Conservation (phyloP, 441 rosid species). For the Adansonia gregorii region DNA sequence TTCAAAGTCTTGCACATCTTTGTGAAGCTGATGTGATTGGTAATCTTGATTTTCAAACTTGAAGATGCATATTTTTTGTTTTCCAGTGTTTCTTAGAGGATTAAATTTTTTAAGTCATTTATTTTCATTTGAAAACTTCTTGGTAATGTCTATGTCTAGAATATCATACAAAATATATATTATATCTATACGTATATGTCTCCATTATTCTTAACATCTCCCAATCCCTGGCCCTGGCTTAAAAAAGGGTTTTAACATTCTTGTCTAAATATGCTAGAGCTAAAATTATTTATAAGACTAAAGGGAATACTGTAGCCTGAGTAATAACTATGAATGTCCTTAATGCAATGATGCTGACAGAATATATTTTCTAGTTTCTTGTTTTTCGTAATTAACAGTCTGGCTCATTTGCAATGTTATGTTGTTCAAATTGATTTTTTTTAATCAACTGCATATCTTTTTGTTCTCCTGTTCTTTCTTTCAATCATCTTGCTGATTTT, state of each 20-base stretch:
- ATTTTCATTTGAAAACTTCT: not conserved
- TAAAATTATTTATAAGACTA: not conserved
- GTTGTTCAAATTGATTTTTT: slow-evolving; percentile 6
- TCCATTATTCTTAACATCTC: slow-evolving; percentile 1
- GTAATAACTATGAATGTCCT: not conserved
- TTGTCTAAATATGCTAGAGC: slow-evolving; percentile 9
- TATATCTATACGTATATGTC: not conserved
- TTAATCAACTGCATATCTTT: not conserved
- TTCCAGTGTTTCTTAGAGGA: slow-evolving; percentile 23
- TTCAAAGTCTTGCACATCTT: slow-evolving; percentile 89
- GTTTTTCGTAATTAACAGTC: not conserved
- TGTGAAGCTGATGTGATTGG: slow-evolving; percentile 98
- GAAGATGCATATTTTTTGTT: slow-evolving; percentile 6
- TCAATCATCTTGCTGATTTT: slow-evolving; percentile 17
- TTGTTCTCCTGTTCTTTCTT: slow-evolving; percentile 6
- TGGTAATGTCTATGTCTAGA: not conserved
- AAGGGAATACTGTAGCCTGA: not conserved
- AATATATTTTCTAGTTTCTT: not conserved
- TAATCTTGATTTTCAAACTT: slow-evolving; percentile 40
- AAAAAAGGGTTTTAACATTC: not conserved
- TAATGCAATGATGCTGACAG: not conserved
- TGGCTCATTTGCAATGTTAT: slow-evolving; percentile 1
- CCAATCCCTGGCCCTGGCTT: slow-evolving; percentile 2
- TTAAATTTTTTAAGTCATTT: not conserved
- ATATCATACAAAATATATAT: not conserved